These are phyloP conservation scores for Monilinia laxa DNA, from an alignment of 2,329 filamentous ascomycete genomes.

Conservation along the genomic window DNA sequence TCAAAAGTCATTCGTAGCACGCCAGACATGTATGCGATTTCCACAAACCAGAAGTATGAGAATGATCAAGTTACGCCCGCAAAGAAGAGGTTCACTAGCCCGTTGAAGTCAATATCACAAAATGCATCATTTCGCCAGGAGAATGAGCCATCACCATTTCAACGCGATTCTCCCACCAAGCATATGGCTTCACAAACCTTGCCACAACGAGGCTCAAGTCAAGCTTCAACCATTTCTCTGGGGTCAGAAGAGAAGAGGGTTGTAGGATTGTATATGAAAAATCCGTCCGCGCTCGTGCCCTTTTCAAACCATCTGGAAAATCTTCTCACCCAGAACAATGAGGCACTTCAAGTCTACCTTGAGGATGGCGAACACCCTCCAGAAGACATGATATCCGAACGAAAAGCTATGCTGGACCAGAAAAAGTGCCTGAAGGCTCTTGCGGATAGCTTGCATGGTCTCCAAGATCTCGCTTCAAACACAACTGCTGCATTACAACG, in stretches of 20 bases:
- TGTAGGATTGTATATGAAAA: constrained; percentile 31
- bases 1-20: constrained; percentile 24
- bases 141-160: constrained; percentile 33
- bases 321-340: constrained; percentile 31
- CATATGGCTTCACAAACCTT: constrained; percentile 4
- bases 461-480: constrained; percentile 17
- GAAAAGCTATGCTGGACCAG: constrained; percentile 33
- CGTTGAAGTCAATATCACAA: constrained; percentile 34
- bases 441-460: not conserved
- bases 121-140: constrained; percentile 33
- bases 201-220: constrained; percentile 28
- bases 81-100: constrained; percentile 32
- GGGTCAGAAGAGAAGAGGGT: constrained; percentile 36
- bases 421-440: constrained; percentile 21
- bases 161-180: constrained; percentile 24
- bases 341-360: constrained; percentile 30
- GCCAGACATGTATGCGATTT: not conserved
- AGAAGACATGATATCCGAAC: constrained; percentile 31
- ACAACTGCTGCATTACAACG: constrained; percentile 9
- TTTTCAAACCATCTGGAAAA: constrained; percentile 30
- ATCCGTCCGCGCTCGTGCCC: constrained; percentile 28
- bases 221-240: constrained; percentile 30
- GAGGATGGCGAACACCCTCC: constrained; percentile 33
- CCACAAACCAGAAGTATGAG: not conserved
- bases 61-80: constrained; percentile 22